These are phyloP conservation scores for Yamadazyma triangularis DNA, from an alignment of 1,139 yeast species.

Conservation along the genomic window DNA sequence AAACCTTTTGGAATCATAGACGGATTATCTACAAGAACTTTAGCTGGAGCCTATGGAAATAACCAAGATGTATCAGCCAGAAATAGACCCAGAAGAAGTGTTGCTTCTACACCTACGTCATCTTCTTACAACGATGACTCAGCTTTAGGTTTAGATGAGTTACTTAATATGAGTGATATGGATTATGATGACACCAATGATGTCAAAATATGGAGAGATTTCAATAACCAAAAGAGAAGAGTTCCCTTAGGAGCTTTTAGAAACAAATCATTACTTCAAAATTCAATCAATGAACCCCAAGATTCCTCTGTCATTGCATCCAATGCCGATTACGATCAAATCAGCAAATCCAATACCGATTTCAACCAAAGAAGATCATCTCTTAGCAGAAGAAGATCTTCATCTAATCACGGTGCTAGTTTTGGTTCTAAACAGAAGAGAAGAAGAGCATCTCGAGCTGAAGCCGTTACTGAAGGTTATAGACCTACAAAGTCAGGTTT, in stretches of 20 bases:
- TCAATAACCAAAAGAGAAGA: conserved; percentile 49
- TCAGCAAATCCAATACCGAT: conserved; percentile 18
- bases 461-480: conserved; percentile 72
- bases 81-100: conserved; percentile 19
- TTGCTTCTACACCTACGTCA: conserved; percentile 13
- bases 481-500: conserved; percentile 71
- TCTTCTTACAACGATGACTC: conserved; percentile 45
- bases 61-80: conserved; percentile 1
- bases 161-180: conserved; percentile 81
- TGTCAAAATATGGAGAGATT: conserved; percentile 49
- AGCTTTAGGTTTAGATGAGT: conserved; percentile 78
- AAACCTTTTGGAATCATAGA: conserved; percentile 93
- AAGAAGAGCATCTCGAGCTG: conserved; percentile 61
- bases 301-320: conserved; percentile 13
- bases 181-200: conserved; percentile 71
- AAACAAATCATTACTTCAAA: conserved; percentile 58
- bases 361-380: conserved; percentile 18
- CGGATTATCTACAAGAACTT: conserved; percentile 82
- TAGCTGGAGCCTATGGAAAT: conserved; percentile 19
- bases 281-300: conserved; percentile 19
- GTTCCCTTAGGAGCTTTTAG: conserved; percentile 89
- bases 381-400: conserved; percentile 9
- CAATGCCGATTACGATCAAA: conserved; percentile 17
- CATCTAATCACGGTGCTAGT: conserved; percentile 12
- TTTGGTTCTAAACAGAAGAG: conserved; percentile 25